These are phyloP conservation scores for Daldinia concentrica DNA, from an alignment of 495 filamentous ascomycete species.

Conservation along the genomic window DNA sequence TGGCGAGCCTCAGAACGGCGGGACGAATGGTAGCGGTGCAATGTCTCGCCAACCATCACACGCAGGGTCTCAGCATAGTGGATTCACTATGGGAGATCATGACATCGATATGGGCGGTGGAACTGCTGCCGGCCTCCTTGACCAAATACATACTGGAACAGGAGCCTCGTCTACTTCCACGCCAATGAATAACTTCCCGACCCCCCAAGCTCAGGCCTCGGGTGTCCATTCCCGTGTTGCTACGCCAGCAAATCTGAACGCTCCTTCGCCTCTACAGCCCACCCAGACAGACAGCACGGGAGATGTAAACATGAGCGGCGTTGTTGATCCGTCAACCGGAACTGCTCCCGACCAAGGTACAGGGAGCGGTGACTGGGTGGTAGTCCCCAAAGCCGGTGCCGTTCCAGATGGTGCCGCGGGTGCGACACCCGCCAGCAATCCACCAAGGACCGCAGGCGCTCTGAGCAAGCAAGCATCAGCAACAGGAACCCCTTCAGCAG, in stretches of 20 bases:
- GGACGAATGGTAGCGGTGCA: slow-evolving; percentile 27
- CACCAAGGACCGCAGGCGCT: slow-evolving; percentile 23
- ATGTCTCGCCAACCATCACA: slow-evolving; percentile 60
- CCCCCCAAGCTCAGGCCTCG: slow-evolving; percentile 55
- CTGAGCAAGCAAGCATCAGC: slow-evolving; percentile 52
- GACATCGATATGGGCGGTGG: slow-evolving; percentile 75
- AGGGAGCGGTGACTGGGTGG: slow-evolving; percentile 63
- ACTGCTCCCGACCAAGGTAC: slow-evolving; percentile 54
- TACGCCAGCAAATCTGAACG: slow-evolving; percentile 56
- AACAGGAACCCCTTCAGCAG: slow-evolving; percentile 51
- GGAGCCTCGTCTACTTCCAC: slow-evolving; percentile 64
- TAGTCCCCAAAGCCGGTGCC: slow-evolving; percentile 59
- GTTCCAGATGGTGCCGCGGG: slow-evolving; percentile 44
- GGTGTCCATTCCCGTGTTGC: slow-evolving; percentile 55
- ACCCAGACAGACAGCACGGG: slow-evolving; percentile 36
- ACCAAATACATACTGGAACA: slow-evolving; percentile 68
- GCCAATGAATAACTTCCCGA: slow-evolving; percentile 56
- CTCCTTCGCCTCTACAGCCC: slow-evolving; percentile 47
- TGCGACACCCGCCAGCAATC: slow-evolving; percentile 13
- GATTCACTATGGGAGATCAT: slow-evolving; percentile 62
- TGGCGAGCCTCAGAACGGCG: slow-evolving; percentile 36
- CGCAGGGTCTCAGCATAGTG: slow-evolving; percentile 59
- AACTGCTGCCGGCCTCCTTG: slow-evolving; percentile 67
- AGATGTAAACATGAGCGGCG: slow-evolving; percentile 52
- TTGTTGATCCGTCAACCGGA: slow-evolving; percentile 21